Percentiles rank a stretch among this genome's conserved stretches.
phyloP scores from a whole-genome alignment of 495 filamentous ascomycete species.

The Penicillium tannophilum region DNA sequence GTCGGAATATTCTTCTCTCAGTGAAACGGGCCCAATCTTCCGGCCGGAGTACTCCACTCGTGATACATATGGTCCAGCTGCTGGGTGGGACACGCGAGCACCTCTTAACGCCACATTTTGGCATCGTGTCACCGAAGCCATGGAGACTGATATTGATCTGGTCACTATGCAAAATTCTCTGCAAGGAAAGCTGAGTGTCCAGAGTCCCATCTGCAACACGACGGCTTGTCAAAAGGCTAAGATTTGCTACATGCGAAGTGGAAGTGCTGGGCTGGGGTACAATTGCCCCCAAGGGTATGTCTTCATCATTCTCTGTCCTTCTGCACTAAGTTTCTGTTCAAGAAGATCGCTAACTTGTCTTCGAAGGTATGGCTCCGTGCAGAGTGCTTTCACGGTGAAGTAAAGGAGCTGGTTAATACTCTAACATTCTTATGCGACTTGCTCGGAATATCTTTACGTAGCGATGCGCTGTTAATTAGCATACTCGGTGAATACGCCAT shows the following conservation, averaged over 20 bases:
- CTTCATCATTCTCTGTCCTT: conserved; percentile 1
- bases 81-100: conserved; percentile 46
- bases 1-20: conserved; percentile 40
- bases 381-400: conserved; percentile 5
- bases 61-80: conserved; percentile 49
- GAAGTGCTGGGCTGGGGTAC: conserved; percentile 52
- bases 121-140: conserved; percentile 60
- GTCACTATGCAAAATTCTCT: conserved; percentile 53
- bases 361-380: conserved; percentile 9
- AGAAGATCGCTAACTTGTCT: background rate
- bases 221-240: conserved; percentile 53
- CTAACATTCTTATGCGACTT: background rate
- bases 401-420: background rate
- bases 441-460: background rate
- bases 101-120: conserved; percentile 62
- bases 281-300: conserved; percentile 54
- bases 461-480: background rate
- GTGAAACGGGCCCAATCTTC: conserved; percentile 43
- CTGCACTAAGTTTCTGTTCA: background rate
- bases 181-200: conserved; percentile 55
- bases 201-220: conserved; percentile 54
- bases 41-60: conserved; percentile 60
- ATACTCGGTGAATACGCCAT: background rate
- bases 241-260: conserved; percentile 63
- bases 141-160: conserved; percentile 53